Evolutionary conservation across 352 stramenopile species (phyloP), one percentile per base, ranked within the genome.

Genomic region (Elongisporangium anandrum): DNA sequence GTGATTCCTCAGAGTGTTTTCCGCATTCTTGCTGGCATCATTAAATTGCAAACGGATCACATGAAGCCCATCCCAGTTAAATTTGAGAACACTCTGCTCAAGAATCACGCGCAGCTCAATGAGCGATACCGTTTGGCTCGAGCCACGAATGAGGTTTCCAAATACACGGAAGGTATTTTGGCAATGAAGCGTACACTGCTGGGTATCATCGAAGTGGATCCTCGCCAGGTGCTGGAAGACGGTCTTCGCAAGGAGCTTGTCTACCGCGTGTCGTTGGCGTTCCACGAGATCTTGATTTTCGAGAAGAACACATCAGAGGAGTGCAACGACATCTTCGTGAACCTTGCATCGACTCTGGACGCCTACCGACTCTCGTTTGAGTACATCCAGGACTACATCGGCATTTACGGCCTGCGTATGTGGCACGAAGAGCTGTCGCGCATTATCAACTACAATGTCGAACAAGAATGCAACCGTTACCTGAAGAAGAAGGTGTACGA

Each of bases 311-410:
- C 77, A 2, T 81, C 85, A 0, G 77, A 94, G 56, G 86, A 96
- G 45, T 88, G 88, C 63, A 87, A 94, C 51, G 72, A 86, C 50
- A 84, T 93, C 47, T 96, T 98, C 34, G 68, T 87, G 17, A 86
- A 81, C 34, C 61, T 98, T 17, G 85, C 83, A 9, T 80, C 79
- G 17, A 95, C 81, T 22, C 57, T 98, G 58, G 90, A 98, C 66
- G 89, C 87, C 2, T 97, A 98, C 56, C 76, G 90, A 15, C 68
- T 89, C 16, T 96, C 90, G 29, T 95, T 98, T 57, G 88, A 98
- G 74, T 98, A 97, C 66, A 94, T 98, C 29, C 94, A 98, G 65
- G 95, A 98, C 71, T 98, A 98, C 76, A 92, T 97, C 61, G 91
- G 83, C 26, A 96, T 98, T 57, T 92, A 97, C 61, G 94, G 95